A percentile compares a stretch with the other conserved stretches of the same genome.
These are phyloP conservation scores for Globisporangium heterothallicum DNA, from an alignment of 352 stramenopile genomes.

Conservation along the genomic window DNA sequence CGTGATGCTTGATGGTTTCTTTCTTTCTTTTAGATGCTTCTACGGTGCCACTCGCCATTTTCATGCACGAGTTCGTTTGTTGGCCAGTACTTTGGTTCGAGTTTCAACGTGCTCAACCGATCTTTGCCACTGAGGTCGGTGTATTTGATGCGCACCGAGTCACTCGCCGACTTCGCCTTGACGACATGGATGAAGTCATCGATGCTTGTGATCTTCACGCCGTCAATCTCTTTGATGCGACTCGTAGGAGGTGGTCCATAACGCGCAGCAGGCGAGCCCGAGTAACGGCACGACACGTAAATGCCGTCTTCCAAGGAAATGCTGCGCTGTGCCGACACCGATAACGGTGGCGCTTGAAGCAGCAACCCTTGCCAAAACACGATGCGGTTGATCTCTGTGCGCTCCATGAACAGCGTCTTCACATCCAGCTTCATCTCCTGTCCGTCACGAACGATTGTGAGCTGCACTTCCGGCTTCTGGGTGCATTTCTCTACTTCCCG, in stretches of 20 bases:
- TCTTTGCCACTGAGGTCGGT: conserved; percentile 85
- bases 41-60: conserved; percentile 70
- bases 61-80: conserved; percentile 83
- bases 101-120: conserved; percentile 83
- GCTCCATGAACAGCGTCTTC: conserved; percentile 77
- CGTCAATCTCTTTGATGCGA: conserved; percentile 90
- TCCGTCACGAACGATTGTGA: conserved; percentile 85
- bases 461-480: conserved; percentile 70
- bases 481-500: conserved; percentile 76
- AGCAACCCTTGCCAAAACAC: conserved; percentile 90
- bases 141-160: conserved; percentile 88
- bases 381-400: conserved; percentile 87
- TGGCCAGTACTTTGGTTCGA: conserved; percentile 88
- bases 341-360: conserved; percentile 84
- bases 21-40: conserved; percentile 27
- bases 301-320: conserved; percentile 81
- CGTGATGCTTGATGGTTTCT: neutral
- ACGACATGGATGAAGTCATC: conserved; percentile 87
- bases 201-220: conserved; percentile 78
- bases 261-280: conserved; percentile 82
- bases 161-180: conserved; percentile 42
- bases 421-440: conserved; percentile 61
- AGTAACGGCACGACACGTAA: conserved; percentile 86
- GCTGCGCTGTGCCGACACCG: conserved; percentile 77
- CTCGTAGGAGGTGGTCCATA: conserved; percentile 85